Evolutionary conservation across 495 filamentous ascomycete species (phyloP).

Genomic region (Neurospora terricola): DNA sequence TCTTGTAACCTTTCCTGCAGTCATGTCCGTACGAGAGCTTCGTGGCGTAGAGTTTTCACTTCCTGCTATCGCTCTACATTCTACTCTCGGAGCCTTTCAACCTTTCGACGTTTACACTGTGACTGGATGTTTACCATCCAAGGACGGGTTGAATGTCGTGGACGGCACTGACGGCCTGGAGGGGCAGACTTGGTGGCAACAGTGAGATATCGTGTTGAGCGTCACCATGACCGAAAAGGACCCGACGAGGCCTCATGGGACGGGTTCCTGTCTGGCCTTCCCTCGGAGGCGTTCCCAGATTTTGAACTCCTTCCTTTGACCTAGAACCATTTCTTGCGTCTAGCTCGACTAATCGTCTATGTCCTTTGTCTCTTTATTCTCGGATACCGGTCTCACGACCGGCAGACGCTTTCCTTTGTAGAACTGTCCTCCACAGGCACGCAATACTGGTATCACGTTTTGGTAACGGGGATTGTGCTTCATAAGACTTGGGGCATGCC

Average conservation of each 20-base stretch:
- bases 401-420: neutral
- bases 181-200: neutral
- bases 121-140: neutral
- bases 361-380: neutral
- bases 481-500: neutral
- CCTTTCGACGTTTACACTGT: neutral
- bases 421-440: neutral
- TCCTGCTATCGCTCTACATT: neutral
- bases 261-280: neutral
- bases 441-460: neutral
- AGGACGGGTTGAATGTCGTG: neutral
- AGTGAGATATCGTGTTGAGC: neutral
- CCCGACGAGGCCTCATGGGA: neutral
- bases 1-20: neutral
- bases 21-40: neutral
- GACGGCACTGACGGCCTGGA: neutral
- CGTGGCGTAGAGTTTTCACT: neutral
- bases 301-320: neutral
- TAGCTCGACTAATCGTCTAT: neutral
- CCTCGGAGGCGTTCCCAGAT: neutral
- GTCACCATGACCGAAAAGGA: neutral
- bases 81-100: neutral
- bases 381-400: neutral
- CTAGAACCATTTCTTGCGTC: neutral
- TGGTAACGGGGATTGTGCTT: neutral